These are phyloP conservation scores for Sporormia fimetaria DNA, from an alignment of 495 filamentous ascomycete species.

Conservation along the genomic window DNA sequence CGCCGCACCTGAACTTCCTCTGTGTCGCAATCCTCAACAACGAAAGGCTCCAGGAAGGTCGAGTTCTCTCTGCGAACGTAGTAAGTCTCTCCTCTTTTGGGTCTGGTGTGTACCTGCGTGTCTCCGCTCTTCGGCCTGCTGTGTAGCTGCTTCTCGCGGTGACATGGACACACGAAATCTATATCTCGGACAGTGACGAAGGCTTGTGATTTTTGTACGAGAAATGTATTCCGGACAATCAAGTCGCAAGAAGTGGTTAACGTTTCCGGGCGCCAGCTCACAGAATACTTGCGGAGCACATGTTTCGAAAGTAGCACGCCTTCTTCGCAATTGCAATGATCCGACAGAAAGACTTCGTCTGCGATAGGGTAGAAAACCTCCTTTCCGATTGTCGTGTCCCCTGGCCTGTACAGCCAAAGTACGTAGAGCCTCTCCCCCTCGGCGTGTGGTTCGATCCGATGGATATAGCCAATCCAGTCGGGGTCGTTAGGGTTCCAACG, in stretches of 20 bases:
- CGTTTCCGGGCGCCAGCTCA: slow-evolving; percentile 45
- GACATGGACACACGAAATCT: too few species aligned
- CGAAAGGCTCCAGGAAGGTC: slow-evolving; percentile 42
- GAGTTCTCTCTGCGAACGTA: slow-evolving; percentile 31
- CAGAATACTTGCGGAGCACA: slow-evolving; percentile 37
- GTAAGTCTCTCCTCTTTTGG: slow-evolving; percentile 43
- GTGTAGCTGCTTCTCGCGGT: too few species aligned
- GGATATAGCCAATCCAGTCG: slow-evolving; percentile 57
- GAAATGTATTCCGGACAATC: too few species aligned
- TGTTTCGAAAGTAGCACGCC: slow-evolving; percentile 33
- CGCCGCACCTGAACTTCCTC: slow-evolving; percentile 35
- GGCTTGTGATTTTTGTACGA: too few species aligned
- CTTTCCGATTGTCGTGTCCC: slow-evolving; percentile 52
- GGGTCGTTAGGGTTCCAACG: slow-evolving; percentile 7
- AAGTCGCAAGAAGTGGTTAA: too few species aligned
- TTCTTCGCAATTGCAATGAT: slow-evolving; percentile 58
- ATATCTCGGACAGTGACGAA: too few species aligned
- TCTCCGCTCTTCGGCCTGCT: slow-evolving; percentile 2
- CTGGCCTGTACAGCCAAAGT: slow-evolving; percentile 59
- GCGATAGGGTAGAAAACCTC: slow-evolving; percentile 54
- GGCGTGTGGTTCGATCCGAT: slow-evolving; percentile 34
- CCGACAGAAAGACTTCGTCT: slow-evolving; percentile 65
- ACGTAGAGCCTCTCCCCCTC: slow-evolving; percentile 43
- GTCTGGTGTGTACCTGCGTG: slow-evolving; percentile 24
- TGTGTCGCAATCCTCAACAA: slow-evolving; percentile 38